These are phyloP conservation scores for Zea luxurians DNA, from an alignment of 176 grass and related monocot genomes.

Conservation along the genomic window DNA sequence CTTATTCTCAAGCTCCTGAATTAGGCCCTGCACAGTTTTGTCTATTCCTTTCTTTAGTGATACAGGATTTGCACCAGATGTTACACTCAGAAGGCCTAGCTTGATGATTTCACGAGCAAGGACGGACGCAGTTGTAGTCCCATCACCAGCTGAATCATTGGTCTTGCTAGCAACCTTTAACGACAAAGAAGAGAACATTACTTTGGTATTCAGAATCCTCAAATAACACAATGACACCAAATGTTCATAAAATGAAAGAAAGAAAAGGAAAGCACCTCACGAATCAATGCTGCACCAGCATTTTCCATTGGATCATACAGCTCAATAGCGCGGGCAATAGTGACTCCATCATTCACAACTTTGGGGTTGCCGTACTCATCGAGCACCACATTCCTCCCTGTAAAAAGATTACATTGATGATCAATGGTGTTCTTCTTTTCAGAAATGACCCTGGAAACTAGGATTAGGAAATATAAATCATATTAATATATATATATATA, in stretches of 20 bases:
- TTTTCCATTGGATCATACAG: slow-evolving; percentile 80
- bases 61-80: slow-evolving; percentile 83
- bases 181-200: neutral
- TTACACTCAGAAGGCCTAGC: slow-evolving; percentile 78
- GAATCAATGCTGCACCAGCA: slow-evolving; percentile 62
- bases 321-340: slow-evolving; percentile 74
- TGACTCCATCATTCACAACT: slow-evolving; percentile 75
- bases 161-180: slow-evolving; percentile 92
- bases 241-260: neutral
- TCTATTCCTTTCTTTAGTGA: slow-evolving; percentile 94
- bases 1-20: slow-evolving; percentile 78
- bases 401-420: slow-evolving; percentile 2
- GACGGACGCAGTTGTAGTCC: slow-evolving; percentile 82
- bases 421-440: neutral
- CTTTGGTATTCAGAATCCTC: neutral
- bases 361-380: slow-evolving; percentile 66
- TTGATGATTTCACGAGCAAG: slow-evolving; percentile 90
- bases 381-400: slow-evolving; percentile 74
- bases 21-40: slow-evolving; percentile 73
- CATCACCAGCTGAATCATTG: slow-evolving; percentile 94
- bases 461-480: neutral
- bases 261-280: slow-evolving; percentile 45
- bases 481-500: too few relatives aligned
- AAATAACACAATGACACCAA: neutral
- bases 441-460: neutral